Percentiles rank a stretch among this genome's conserved stretches.
Evolutionary conservation across 192 early-diverging fungal genomes (phyloP).

Genomic region (Glomus cerebriforme): DNA sequence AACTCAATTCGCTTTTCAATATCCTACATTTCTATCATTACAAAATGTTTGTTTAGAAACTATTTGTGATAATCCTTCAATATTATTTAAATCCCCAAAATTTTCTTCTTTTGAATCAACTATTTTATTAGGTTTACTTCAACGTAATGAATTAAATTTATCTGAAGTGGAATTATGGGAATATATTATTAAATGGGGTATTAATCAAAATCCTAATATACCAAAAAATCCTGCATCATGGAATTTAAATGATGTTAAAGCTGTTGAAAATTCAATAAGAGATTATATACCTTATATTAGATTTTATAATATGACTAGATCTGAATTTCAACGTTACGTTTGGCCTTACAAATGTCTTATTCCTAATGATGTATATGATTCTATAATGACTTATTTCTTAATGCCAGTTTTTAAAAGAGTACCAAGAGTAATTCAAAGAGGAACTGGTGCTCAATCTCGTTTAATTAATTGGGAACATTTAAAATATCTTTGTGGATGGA

Average conservation of each 20-base stretch:
- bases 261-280: neutral
- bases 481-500: neutral
- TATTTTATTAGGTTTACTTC: neutral
- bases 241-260: neutral
- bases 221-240: neutral
- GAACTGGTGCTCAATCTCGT: neutral
- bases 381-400: neutral
- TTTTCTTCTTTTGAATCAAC: neutral
- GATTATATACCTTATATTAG: neutral
- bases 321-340: neutral
- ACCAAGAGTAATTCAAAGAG: neutral
- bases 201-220: neutral
- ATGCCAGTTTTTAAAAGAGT: neutral
- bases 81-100: neutral
- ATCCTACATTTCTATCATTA: neutral
- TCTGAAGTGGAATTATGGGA: neutral
- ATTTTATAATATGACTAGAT: neutral
- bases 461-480: neutral
- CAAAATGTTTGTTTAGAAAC: slow-evolving; percentile 1
- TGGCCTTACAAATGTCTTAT: neutral
- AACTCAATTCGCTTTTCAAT: neutral
- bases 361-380: neutral
- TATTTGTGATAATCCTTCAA: slow-evolving; percentile 1
- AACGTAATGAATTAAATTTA: slow-evolving; percentile 1
- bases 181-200: neutral